Percentiles rank a stretch among this genome's conserved stretches.
Conservation (phyloP, 768 basidiomycete species). For the Kwoniella botswanensis region DNA sequence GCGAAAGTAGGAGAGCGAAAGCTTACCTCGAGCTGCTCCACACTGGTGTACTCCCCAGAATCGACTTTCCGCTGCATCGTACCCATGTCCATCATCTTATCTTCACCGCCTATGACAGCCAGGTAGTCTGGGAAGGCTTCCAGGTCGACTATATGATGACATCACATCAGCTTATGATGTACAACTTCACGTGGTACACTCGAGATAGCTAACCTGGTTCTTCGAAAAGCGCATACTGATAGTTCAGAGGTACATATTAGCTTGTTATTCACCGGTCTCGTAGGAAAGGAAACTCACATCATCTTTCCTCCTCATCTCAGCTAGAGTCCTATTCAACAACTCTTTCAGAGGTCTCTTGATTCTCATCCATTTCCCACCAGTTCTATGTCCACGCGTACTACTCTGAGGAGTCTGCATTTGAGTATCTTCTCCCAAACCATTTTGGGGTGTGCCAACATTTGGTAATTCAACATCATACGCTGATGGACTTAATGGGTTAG, state of each 20-base stretch:
- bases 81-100: slow-evolving; percentile 58
- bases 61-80: slow-evolving; percentile 57
- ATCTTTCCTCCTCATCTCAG: slow-evolving; percentile 51
- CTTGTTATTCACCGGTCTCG: not conserved
- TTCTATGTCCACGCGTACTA: slow-evolving; percentile 56
- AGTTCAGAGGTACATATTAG: too few relatives aligned
- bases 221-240: slow-evolving; percentile 52
- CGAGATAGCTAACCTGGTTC: slow-evolving; percentile 35
- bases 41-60: slow-evolving; percentile 45
- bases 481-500: slow-evolving; percentile 19
- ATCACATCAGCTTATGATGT: not conserved
- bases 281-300: slow-evolving; percentile 31
- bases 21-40: slow-evolving; percentile 52
- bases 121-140: slow-evolving; percentile 54
- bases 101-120: slow-evolving; percentile 56
- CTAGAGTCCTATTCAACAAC: slow-evolving; percentile 45
- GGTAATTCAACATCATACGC: not conserved
- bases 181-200: too few relatives aligned
- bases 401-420: slow-evolving; percentile 5
- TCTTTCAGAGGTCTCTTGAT: slow-evolving; percentile 52
- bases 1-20: not conserved
- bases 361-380: slow-evolving; percentile 62
- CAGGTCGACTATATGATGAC: slow-evolving; percentile 29
- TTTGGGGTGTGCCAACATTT: slow-evolving; percentile 7
- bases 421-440: slow-evolving; percentile 4